Evolutionary conservation across 2,329 filamentous ascomycete species (phyloP).

Genomic region (Whalleya microplaca): DNA sequence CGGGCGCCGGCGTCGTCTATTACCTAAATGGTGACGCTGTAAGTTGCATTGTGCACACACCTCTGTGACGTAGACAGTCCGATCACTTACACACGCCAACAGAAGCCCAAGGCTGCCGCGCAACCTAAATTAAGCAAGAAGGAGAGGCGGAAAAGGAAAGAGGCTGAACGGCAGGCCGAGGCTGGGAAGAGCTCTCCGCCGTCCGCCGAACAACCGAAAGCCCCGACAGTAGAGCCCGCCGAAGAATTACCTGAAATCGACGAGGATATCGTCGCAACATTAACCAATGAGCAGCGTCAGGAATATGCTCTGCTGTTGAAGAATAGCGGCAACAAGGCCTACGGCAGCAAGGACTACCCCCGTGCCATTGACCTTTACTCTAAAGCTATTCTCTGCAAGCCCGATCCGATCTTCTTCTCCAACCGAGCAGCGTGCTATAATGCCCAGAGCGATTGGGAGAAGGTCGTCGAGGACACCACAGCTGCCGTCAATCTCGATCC

Average conservation of each 20-base stretch:
- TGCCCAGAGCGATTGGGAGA: constrained; percentile 88
- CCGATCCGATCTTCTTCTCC: constrained; percentile 97
- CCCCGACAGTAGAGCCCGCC: constrained; percentile 58
- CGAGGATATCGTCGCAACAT: constrained; percentile 56
- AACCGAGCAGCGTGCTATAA: constrained; percentile 98
- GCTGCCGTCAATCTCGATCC: constrained; percentile 91
- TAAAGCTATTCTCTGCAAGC: constrained; percentile 94
- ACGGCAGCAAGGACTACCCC: constrained; percentile 91
- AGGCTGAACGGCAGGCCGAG: constrained; percentile 65
- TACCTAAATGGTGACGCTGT: constrained; percentile 72
- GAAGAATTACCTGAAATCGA: constrained; percentile 72
- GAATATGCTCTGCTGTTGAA: constrained; percentile 91
- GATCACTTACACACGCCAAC: constrained; percentile 14
- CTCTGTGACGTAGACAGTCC: not conserved
- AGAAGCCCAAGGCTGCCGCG: constrained; percentile 51
- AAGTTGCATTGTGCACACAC: constrained; percentile 36
- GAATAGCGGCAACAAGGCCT: constrained; percentile 94
- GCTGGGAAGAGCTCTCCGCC: constrained; percentile 42
- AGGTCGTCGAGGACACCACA: constrained; percentile 95
- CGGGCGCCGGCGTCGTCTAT: constrained; percentile 89
- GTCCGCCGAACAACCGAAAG: constrained; percentile 49
- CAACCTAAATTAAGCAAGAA: constrained; percentile 84
- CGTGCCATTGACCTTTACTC: constrained; percentile 93
- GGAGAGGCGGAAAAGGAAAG: constrained; percentile 86
- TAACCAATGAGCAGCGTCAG: constrained; percentile 72